A percentile compares a stretch with the other conserved stretches of the same genome.
Conservation (phyloP, 768 basidiomycete genomes). For the Lentinula detonsa region DNA sequence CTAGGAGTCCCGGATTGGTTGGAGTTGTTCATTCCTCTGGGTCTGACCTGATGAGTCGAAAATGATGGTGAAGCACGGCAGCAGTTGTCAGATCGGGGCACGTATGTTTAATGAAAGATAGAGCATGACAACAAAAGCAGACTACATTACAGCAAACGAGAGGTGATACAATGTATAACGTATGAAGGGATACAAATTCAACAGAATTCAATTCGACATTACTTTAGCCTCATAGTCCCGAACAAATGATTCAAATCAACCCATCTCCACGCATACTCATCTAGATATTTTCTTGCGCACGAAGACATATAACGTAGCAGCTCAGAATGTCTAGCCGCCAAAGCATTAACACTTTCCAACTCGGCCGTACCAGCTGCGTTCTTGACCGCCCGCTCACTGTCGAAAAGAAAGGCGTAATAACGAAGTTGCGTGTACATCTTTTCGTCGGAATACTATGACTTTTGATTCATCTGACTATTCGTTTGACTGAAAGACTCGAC, state of each 20-base stretch:
- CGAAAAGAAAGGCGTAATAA: slow-evolving; percentile 77
- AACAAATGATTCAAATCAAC: slow-evolving; percentile 79
- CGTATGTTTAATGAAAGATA: not conserved
- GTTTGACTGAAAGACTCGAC: slow-evolving; percentile 13
- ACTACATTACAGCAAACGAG: not conserved
- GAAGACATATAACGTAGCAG: slow-evolving; percentile 47
- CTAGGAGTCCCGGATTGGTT: not conserved
- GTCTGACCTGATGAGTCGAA: no score
- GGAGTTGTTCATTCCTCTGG: not conserved
- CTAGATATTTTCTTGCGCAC: slow-evolving; percentile 75
- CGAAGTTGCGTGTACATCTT: slow-evolving; percentile 87
- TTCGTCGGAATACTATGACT: slow-evolving; percentile 77
- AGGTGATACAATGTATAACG: not conserved
- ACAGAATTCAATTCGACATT: not conserved
- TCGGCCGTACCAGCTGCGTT: slow-evolving; percentile 36
- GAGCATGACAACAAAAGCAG: not conserved
- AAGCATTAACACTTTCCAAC: slow-evolving; percentile 49
- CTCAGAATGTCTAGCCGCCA: slow-evolving; percentile 41
- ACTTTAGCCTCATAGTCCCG: slow-evolving; percentile 55
- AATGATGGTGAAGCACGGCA: no score
- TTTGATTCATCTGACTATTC: not conserved
- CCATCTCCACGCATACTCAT: slow-evolving; percentile 85
- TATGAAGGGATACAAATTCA: not conserved
- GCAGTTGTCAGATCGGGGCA: no score
- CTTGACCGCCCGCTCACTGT: slow-evolving; percentile 56